Conservation (phyloP, 75 land plant species). For the Sequoia sempervirens region DNA sequence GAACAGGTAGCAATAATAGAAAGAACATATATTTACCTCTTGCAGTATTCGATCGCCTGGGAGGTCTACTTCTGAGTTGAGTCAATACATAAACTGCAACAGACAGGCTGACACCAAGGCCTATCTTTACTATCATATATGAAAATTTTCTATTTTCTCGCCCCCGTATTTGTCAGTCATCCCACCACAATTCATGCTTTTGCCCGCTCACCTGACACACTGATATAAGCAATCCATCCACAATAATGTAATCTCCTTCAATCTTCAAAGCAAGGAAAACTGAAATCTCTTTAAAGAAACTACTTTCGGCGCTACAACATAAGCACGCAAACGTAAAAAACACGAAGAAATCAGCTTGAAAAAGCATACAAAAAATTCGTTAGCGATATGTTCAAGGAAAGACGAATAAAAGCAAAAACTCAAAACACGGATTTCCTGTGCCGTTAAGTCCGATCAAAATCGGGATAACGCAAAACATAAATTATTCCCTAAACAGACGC, state of each 20-base stretch:
- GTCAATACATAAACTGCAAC: slow-evolving; percentile 46
- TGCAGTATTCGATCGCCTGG: slow-evolving; percentile 8
- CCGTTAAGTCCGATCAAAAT: background rate
- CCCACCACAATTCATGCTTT: background rate
- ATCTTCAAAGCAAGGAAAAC: background rate
- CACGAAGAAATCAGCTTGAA: background rate
- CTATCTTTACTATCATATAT: slow-evolving; percentile 32
- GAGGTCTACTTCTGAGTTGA: slow-evolving; percentile 16
- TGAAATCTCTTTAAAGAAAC: background rate
- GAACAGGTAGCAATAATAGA: background rate
- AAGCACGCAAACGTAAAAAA: background rate
- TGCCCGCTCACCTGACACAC: background rate
- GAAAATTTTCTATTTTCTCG: background rate
- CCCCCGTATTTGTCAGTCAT: background rate
- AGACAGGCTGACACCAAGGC: slow-evolving; percentile 51
- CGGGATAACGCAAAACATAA: background rate
- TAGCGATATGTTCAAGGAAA: background rate
- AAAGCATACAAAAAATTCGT: background rate
- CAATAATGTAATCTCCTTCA: background rate
- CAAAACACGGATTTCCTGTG: background rate
- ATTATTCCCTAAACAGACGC: background rate
- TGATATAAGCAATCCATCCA: background rate
- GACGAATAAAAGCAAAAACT: background rate
- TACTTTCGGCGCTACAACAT: background rate
- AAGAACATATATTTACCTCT: slow-evolving; percentile 12